Evolutionary conservation across 2,329 filamentous ascomycete genomes (phyloP), one percentile per base, ranked within the genome.

Genomic region (Microdochium nivale): DNA sequence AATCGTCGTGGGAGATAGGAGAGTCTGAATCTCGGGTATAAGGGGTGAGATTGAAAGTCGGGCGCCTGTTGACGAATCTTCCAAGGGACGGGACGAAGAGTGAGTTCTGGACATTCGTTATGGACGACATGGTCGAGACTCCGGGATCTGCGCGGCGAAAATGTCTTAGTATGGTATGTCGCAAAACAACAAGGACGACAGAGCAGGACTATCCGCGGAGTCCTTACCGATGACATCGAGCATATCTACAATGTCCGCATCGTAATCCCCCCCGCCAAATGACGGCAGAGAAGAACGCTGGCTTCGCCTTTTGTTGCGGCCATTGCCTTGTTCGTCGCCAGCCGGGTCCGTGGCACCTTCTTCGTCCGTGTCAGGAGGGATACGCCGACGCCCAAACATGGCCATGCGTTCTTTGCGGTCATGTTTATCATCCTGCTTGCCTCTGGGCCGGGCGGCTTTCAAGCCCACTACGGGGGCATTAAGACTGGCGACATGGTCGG

Each of bases 41-140:
- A 62, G 71, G 33, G 4, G 83, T 83, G 8, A 94, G 74, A 43
- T 81, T 82, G 65, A 92, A 95, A 0, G 88, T 90, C 1, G 89
- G 88, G 54, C 84, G 77, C 48, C 90, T 80, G 61, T 95, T 94
- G 48, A 95, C 60, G 59, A 82, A 83, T 53, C 76, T 73, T 37
- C 89, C 89, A 16, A 95, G 74, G 56, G 90, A 85, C 0, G 90
- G 90, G 1, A 95, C 73, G 67, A 95, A 95, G 10, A 95, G 80
- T 0, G 89, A 94, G 65, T 95, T 95, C 62, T 95, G 89, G 19
- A 95, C 84, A 61, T 95, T 95, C 43, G 88, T 95, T 9, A 95
- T 78, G 13, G 88, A 92, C 0, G 88, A 89, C 3, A 95, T 71
- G 0, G 89, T 89, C 33, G 88, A 83, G 3, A 95, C 84, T 69